Conservation (phyloP, 192 early-diverging fungal genomes). For the Phlyctochytrium bullatum region DNA sequence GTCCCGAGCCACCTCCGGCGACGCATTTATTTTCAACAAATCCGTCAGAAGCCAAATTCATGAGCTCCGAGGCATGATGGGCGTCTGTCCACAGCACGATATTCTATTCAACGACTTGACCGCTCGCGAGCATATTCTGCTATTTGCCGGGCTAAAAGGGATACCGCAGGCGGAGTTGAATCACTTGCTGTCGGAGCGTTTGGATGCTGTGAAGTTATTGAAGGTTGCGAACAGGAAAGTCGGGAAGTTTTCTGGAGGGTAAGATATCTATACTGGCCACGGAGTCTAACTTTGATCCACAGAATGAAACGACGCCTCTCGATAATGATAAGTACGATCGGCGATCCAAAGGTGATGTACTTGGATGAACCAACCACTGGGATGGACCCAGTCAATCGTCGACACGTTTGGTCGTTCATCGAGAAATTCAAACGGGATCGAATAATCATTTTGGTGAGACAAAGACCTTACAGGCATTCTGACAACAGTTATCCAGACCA, state of each 20-base stretch:
- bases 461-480: neutral
- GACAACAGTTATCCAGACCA: constrained; percentile 42
- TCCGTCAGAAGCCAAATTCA: constrained; percentile 52
- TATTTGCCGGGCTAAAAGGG: constrained; percentile 66
- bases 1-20: constrained; percentile 50
- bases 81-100: constrained; percentile 70
- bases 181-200: constrained; percentile 48
- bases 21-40: constrained; percentile 54
- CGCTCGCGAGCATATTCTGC: constrained; percentile 59
- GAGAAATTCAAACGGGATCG: constrained; percentile 59
- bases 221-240: constrained; percentile 54
- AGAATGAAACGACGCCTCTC: constrained; percentile 67
- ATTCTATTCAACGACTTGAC: constrained; percentile 67
- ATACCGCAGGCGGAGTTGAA: constrained; percentile 45
- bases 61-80: constrained; percentile 60
- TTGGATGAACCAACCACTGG: constrained; percentile 42
- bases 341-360: constrained; percentile 60
- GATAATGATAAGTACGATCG: constrained; percentile 58
- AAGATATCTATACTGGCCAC: neutral
- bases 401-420: constrained; percentile 65
- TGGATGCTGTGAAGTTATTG: constrained; percentile 56
- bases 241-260: constrained; percentile 59
- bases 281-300: constrained; percentile 10
- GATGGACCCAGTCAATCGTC: constrained; percentile 69
- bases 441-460: constrained; percentile 49